Evolutionary conservation across 805 yeast species (phyloP).

Genomic region (Brettanomyces anomalus): DNA sequence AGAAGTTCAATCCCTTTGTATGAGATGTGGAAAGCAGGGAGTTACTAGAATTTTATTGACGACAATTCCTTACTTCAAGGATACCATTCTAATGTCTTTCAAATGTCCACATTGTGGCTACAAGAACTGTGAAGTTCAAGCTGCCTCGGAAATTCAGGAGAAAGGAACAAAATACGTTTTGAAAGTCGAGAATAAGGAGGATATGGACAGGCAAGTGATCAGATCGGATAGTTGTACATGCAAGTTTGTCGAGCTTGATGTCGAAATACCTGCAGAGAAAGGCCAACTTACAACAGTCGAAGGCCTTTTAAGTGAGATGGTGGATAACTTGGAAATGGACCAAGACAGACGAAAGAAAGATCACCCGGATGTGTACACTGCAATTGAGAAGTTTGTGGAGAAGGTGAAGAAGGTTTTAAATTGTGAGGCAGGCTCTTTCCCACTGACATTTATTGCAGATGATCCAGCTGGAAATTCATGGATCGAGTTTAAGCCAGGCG

Average conservation of each 20-base stretch:
- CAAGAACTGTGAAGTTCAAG: constrained; percentile 86
- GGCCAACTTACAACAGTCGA: constrained; percentile 92
- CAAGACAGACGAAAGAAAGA: constrained; percentile 69
- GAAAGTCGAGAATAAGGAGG: constrained; percentile 57
- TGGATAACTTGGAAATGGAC: constrained; percentile 61
- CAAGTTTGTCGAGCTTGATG: constrained; percentile 73
- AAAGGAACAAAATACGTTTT: constrained; percentile 72
- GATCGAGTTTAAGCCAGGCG: constrained; percentile 84
- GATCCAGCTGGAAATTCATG: constrained; percentile 98
- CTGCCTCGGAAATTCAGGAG: constrained; percentile 89
- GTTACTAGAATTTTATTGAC: constrained; percentile 77
- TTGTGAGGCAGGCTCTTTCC: constrained; percentile 63
- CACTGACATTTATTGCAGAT: constrained; percentile 70
- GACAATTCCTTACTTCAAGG: constrained; percentile 83
- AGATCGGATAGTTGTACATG: constrained; percentile 82
- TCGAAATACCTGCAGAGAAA: constrained; percentile 91
- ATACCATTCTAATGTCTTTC: constrained; percentile 88
- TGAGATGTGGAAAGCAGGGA: constrained; percentile 89
- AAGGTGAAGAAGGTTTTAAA: constrained; percentile 51
- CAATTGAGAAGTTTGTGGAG: constrained; percentile 61
- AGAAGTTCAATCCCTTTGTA: constrained; percentile 89
- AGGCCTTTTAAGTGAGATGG: constrained; percentile 78
- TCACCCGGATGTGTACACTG: constrained; percentile 67
- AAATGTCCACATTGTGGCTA: constrained; percentile 92
- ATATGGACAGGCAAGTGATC: constrained; percentile 84